phyloP scores from a whole-genome alignment of 2,329 filamentous ascomycete genomes.

The Clarireedia homoeocarpa region DNA sequence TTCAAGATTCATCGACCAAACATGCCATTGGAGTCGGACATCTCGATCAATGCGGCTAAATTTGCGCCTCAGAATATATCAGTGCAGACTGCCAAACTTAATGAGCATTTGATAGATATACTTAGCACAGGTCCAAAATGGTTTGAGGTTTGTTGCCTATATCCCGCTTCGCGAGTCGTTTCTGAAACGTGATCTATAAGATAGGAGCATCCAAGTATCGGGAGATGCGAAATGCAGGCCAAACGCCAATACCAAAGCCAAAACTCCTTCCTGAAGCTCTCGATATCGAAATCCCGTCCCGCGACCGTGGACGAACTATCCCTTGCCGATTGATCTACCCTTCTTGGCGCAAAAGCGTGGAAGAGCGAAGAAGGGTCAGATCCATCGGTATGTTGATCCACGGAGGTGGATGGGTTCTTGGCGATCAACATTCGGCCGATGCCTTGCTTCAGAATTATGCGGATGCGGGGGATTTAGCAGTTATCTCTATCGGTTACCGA shows the following conservation, averaged over 20 bases:
- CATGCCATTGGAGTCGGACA: slow-evolving; percentile 33
- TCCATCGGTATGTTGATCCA: slow-evolving; percentile 49
- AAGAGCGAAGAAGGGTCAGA: slow-evolving; percentile 39
- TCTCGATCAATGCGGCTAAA: slow-evolving; percentile 35
- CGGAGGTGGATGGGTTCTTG: slow-evolving; percentile 32
- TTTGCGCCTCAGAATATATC: slow-evolving; percentile 35
- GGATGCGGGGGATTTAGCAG: slow-evolving; percentile 38
- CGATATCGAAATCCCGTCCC: slow-evolving; percentile 42
- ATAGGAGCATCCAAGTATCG: slow-evolving; percentile 47
- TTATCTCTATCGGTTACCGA: slow-evolving; percentile 50
- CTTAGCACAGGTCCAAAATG: slow-evolving; percentile 37
- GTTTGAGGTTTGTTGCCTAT: slow-evolving; percentile 37
- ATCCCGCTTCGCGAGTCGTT: not conserved
- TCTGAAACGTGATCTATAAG: slow-evolving; percentile 23
- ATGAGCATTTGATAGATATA: slow-evolving; percentile 28
- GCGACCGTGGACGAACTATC: slow-evolving; percentile 42
- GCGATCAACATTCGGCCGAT: slow-evolving; percentile 27
- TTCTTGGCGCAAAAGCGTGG: slow-evolving; percentile 27
- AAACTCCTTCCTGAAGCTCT: slow-evolving; percentile 38
- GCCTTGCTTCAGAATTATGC: slow-evolving; percentile 41
- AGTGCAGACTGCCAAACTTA: slow-evolving; percentile 36
- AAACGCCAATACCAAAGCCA: slow-evolving; percentile 42
- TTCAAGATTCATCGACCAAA: not conserved
- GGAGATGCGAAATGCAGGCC: slow-evolving; percentile 43
- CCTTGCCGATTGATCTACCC: slow-evolving; percentile 35